Conservation (phyloP, 2,329 filamentous ascomycete genomes). For the Aspergillus sojae region DNA sequence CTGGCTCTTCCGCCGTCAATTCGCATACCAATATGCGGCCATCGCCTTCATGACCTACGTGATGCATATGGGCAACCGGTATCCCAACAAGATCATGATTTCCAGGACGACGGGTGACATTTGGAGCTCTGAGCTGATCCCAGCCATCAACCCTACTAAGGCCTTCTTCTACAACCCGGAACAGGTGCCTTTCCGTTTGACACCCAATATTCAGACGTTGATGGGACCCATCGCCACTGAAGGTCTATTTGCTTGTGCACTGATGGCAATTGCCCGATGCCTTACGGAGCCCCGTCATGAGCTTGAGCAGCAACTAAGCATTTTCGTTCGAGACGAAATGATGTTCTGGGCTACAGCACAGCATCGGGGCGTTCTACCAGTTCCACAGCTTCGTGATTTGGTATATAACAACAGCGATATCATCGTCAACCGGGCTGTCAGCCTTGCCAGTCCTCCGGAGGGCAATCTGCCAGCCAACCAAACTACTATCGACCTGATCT, state of each 20-base stretch:
- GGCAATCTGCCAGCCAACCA: slow-evolving; percentile 90
- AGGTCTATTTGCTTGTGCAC: slow-evolving; percentile 89
- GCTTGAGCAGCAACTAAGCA: slow-evolving; percentile 88
- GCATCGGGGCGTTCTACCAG: slow-evolving; percentile 66
- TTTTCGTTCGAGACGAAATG: slow-evolving; percentile 98
- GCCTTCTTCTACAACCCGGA: slow-evolving; percentile 95
- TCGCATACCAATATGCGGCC: slow-evolving; percentile 92
- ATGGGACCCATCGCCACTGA: slow-evolving; percentile 96
- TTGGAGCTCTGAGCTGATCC: slow-evolving; percentile 94
- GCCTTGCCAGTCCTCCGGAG: slow-evolving; percentile 74
- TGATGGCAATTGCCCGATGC: slow-evolving; percentile 96
- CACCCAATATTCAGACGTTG: slow-evolving; percentile 90
- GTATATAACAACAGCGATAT: slow-evolving; percentile 86
- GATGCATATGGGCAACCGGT: slow-evolving; percentile 94
- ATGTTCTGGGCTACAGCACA: slow-evolving; percentile 91
- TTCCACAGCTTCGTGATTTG: slow-evolving; percentile 72
- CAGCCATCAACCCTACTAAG: slow-evolving; percentile 79
- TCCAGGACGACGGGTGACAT: slow-evolving; percentile 85
- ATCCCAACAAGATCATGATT: slow-evolving; percentile 94
- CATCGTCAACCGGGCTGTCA: slow-evolving; percentile 87
- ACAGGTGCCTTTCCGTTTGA: slow-evolving; percentile 94
- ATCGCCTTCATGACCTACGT: slow-evolving; percentile 99
- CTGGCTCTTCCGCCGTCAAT: slow-evolving; percentile 97
- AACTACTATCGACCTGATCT: slow-evolving; percentile 92
- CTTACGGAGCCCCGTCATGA: slow-evolving; percentile 80